Conservation (phyloP, 257 asterid species). For the Penstemon eatonii region DNA sequence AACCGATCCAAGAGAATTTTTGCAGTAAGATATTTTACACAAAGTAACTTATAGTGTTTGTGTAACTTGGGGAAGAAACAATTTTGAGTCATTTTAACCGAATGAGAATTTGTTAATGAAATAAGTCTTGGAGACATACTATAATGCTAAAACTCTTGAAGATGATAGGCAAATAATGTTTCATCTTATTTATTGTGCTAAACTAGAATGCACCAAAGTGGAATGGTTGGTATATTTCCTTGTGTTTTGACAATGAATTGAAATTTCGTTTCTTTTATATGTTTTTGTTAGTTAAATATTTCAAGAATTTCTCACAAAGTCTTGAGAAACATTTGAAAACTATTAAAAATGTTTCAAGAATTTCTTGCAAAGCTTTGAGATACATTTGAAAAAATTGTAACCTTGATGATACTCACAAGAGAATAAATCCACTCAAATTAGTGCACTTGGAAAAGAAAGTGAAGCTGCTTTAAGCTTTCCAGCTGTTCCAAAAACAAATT, state of each 20-base stretch:
- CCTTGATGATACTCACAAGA: too few species aligned
- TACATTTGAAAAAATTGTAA: too few species aligned
- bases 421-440: background rate
- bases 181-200: too few species aligned
- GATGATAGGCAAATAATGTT: background rate
- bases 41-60: background rate
- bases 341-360: too few species aligned
- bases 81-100: background rate
- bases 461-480: conserved; percentile 18
- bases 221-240: too few species aligned
- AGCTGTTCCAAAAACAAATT: conserved; percentile 1
- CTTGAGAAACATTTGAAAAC: too few species aligned
- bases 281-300: too few species aligned
- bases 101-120: background rate
- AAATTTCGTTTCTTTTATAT: too few species aligned
- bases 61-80: conserved; percentile 15
- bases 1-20: conserved; percentile 87
- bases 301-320: too few species aligned
- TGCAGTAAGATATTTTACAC: conserved; percentile 42
- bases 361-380: too few species aligned
- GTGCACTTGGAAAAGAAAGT: background rate
- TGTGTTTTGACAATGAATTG: too few species aligned
- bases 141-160: background rate
- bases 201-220: too few species aligned
- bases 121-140: conserved; percentile 3